These are phyloP conservation scores for Septoria petroselini DNA, from an alignment of 2,329 filamentous ascomycete species.

Conservation along the genomic window DNA sequence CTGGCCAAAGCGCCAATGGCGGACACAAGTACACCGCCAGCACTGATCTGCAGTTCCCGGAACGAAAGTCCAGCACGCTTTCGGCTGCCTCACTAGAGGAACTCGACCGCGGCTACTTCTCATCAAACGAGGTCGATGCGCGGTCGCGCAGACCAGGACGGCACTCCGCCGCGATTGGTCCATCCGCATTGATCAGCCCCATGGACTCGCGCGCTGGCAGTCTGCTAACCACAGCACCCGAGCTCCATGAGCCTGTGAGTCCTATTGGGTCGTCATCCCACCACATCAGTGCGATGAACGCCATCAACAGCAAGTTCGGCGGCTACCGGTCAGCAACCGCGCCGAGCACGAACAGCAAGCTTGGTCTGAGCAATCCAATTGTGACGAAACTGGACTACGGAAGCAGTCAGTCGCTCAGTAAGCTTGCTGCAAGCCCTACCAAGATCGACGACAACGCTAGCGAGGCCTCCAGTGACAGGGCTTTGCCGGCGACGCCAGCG, in stretches of 20 bases:
- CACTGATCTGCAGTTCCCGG: conserved; percentile 23
- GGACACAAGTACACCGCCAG: conserved; percentile 28
- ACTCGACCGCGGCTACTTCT: conserved; percentile 88
- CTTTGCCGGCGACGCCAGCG: conserved; percentile 8
- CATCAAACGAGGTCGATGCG: conserved; percentile 73
- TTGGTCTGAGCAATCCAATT: conserved; percentile 50
- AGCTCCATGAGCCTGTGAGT: conserved; percentile 18
- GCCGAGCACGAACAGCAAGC: conserved; percentile 31
- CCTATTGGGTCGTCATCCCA: conserved; percentile 20
- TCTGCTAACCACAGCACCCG: conserved; percentile 21
- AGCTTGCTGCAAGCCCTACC: conserved; percentile 25
- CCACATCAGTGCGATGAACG: conserved; percentile 25
- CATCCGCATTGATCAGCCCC: conserved; percentile 20
- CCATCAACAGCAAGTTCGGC: conserved; percentile 29
- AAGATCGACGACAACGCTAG: conserved; percentile 38
- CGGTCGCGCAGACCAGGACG: conserved; percentile 61
- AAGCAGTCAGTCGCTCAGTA: conserved; percentile 35
- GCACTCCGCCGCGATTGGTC: conserved; percentile 38
- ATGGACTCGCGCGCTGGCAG: conserved; percentile 64
- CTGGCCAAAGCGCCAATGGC: conserved; percentile 27
- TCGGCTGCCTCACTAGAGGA: conserved; percentile 49
- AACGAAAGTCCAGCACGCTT: conserved; percentile 36
- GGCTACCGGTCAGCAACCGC: conserved; percentile 31
- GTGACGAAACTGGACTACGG: conserved; percentile 57
- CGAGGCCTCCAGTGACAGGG: conserved; percentile 45